Evolutionary conservation across 805 yeast genomes (phyloP), one percentile per base, ranked within the genome.

Genomic region (Candida tammaniensis): DNA sequence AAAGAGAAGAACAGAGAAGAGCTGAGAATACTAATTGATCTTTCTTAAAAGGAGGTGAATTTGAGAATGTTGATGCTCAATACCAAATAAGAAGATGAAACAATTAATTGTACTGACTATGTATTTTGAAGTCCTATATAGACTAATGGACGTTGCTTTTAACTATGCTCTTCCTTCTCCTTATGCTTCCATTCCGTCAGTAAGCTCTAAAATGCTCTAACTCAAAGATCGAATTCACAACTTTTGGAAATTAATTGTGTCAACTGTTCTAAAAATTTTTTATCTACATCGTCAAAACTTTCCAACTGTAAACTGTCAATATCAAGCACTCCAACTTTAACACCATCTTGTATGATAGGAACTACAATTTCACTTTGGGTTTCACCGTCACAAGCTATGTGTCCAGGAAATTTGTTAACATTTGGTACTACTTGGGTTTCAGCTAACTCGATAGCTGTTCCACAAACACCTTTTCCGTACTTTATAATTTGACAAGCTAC

Each of bases 371-470:
- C 98, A 55, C 95, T 84, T 43, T 82, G 74, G 0, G 98, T 91
- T 39, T 81, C 95, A 0, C 96, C 95, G 61, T 93, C 98, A 61
- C 98, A 91, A 0, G 98, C 98, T 44, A 91, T 93, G 54, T 91
- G 98, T 1, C 95, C 95, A 0, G 95, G 95, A 49, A 78, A 87
- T 46, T 73, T 55, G 14, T 82, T 69, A 2, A 91, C 98, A 54
- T 91, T 76, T 1, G 72, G 68, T 8, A 91, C 96, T 5, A 88
- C 51, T 52, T 87, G 95, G 1, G 95, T 83, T 27, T 55, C 35
- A 36, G 59, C 57, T 1, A 64, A 43, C 0, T 52, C 41, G 0
- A 95, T 96, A 2, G 96, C 95, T 1, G 76, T 64, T 4, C 98
- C 98, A 62, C 98, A 93, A 0, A 91, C 98, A 10, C 98, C 98